Conservation (phyloP, 2,329 filamentous ascomycete genomes). For the Phoma sp. region DNA sequence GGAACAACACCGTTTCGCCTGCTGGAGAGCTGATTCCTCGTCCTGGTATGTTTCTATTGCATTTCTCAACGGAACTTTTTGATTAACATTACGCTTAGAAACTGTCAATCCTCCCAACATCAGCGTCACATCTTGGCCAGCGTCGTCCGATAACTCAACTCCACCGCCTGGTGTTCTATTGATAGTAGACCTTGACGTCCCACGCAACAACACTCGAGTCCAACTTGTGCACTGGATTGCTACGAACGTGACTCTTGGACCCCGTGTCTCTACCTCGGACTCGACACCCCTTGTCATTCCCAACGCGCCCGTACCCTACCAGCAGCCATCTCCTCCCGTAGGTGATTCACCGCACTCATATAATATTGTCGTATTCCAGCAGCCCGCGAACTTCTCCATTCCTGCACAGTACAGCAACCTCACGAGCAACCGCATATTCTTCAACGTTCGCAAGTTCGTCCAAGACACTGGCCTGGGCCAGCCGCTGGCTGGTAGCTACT, state of each 20-base stretch:
- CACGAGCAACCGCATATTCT: slow-evolving; percentile 36
- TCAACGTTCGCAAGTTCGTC: slow-evolving; percentile 48
- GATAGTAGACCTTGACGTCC: slow-evolving; percentile 44
- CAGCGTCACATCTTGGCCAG: slow-evolving; percentile 26
- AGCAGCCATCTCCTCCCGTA: slow-evolving; percentile 35
- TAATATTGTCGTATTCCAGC: slow-evolving; percentile 36
- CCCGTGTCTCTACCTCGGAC: slow-evolving; percentile 11
- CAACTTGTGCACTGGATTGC: slow-evolving; percentile 44
- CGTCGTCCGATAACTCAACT: slow-evolving; percentile 3
- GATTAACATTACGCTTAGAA: slow-evolving; percentile 22
- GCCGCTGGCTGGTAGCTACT: slow-evolving; percentile 50
- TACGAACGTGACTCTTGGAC: slow-evolving; percentile 31
- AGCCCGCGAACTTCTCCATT: slow-evolving; percentile 34
- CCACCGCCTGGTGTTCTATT: slow-evolving; percentile 28
- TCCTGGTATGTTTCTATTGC: slow-evolving; percentile 28
- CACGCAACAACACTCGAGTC: slow-evolving; percentile 36
- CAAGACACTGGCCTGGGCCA: slow-evolving; percentile 36
- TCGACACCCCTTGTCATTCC: slow-evolving; percentile 14
- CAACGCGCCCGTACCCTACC: slow-evolving; percentile 26
- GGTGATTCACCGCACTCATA: slow-evolving; percentile 41
- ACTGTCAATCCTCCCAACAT: slow-evolving; percentile 35
- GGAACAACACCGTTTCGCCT: slow-evolving; percentile 43
- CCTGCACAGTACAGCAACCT: slow-evolving; percentile 37
- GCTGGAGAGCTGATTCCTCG: slow-evolving; percentile 43
- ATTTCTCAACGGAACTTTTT: not conserved